These are phyloP conservation scores for Cyathus striatus DNA, from an alignment of 768 basidiomycete species.

Conservation along the genomic window DNA sequence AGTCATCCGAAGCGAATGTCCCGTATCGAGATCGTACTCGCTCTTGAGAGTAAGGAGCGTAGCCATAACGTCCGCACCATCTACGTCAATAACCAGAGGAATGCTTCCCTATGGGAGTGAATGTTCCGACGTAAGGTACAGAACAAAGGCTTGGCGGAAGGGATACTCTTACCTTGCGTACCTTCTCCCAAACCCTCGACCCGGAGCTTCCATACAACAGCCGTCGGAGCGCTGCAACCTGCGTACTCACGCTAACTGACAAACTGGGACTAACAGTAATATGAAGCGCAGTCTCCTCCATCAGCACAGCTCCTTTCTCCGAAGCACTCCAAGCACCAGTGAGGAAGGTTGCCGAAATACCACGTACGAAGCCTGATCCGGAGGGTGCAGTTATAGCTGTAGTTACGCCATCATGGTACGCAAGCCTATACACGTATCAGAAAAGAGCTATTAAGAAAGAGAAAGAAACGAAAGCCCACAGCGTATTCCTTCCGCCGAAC, in stretches of 20 bases:
- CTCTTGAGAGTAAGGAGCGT: slow-evolving; percentile 57
- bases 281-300: slow-evolving; percentile 63
- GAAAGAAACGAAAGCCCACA: slow-evolving; percentile 30
- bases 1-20: slow-evolving; percentile 33
- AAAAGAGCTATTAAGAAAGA: not conserved
- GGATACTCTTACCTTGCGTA: slow-evolving; percentile 26
- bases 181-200: slow-evolving; percentile 26
- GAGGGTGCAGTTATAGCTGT: slow-evolving; percentile 58
- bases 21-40: slow-evolving; percentile 36
- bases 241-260: slow-evolving; percentile 53
- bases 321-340: slow-evolving; percentile 56
- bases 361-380: slow-evolving; percentile 50
- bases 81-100: slow-evolving; percentile 61
- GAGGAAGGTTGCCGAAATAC: slow-evolving; percentile 59
- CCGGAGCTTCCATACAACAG: slow-evolving; percentile 30
- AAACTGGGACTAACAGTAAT: slow-evolving; percentile 33
- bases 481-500: slow-evolving; percentile 44
- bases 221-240: slow-evolving; percentile 50
- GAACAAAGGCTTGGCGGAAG: no score
- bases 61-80: slow-evolving; percentile 75
- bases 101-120: slow-evolving; percentile 40
- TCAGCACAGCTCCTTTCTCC: slow-evolving; percentile 58
- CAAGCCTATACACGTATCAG: slow-evolving; percentile 38
- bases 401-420: slow-evolving; percentile 73
- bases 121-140: slow-evolving; percentile 18